Conservation (phyloP, 306 rosid species). For the Cucurbita moschata region DNA sequence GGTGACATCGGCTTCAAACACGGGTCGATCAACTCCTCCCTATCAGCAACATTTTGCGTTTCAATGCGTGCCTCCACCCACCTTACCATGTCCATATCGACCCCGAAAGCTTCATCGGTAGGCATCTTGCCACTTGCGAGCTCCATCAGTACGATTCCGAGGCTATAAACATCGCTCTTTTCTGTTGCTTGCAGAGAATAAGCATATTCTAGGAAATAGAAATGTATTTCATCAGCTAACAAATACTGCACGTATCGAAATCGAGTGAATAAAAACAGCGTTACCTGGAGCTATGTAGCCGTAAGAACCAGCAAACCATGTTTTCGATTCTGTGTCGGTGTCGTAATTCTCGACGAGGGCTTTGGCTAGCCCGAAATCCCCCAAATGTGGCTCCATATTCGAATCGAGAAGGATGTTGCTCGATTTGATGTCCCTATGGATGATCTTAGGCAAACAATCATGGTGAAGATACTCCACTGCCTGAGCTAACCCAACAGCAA, state of each 20-base stretch:
- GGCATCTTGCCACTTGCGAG: conserved; percentile 88
- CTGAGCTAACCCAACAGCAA: conserved; percentile 70
- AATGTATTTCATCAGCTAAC: background rate
- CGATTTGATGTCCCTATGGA: conserved; percentile 83
- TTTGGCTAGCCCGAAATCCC: conserved; percentile 91
- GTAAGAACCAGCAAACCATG: conserved; percentile 79
- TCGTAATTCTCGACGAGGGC: conserved; percentile 42
- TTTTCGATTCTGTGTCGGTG: conserved; percentile 49
- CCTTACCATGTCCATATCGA: conserved; percentile 90
- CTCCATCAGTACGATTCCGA: conserved; percentile 90
- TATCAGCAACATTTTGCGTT: conserved; percentile 17
- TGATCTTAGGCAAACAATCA: conserved; percentile 72
- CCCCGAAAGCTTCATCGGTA: conserved; percentile 46
- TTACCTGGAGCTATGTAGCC: conserved; percentile 96
- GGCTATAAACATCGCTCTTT: conserved; percentile 87
- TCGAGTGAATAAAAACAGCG: background rate
- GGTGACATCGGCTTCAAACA: conserved; percentile 47
- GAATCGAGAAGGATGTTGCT: conserved; percentile 77
- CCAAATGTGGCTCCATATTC: conserved; percentile 84
- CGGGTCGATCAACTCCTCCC: conserved; percentile 55
- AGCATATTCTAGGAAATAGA: conserved; percentile 47
- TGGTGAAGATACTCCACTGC: conserved; percentile 91
- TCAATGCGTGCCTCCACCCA: conserved; percentile 60
- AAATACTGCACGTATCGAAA: background rate
- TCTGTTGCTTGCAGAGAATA: conserved; percentile 74